These are phyloP conservation scores for Aspergillus costaricaensis DNA, from an alignment of 2,329 filamentous ascomycete genomes.

Conservation along the genomic window DNA sequence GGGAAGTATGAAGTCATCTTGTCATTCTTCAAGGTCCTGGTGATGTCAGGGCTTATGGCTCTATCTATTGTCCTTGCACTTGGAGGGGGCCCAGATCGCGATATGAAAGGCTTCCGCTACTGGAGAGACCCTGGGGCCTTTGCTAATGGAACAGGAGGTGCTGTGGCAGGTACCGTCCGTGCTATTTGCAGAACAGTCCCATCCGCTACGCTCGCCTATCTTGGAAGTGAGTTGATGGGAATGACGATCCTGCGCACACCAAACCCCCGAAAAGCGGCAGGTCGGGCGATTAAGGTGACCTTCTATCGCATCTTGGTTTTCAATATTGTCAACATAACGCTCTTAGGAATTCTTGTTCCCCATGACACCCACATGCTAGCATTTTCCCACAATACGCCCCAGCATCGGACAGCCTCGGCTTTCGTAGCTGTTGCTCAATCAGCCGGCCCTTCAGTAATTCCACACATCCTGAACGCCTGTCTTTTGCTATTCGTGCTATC, in stretches of 20 bases:
- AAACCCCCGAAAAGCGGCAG: constrained; percentile 73
- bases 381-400: constrained; percentile 47
- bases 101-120: constrained; percentile 64
- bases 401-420: constrained; percentile 62
- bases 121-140: constrained; percentile 64
- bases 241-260: constrained; percentile 75
- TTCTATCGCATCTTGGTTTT: constrained; percentile 81
- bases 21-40: constrained; percentile 65
- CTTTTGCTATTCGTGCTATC: constrained; percentile 75
- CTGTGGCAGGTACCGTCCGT: constrained; percentile 54
- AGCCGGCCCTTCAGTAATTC: constrained; percentile 63
- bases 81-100: constrained; percentile 64
- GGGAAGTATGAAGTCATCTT: constrained; percentile 63
- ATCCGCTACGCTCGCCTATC: constrained; percentile 75
- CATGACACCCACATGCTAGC: constrained; percentile 63
- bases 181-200: constrained; percentile 70
- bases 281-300: constrained; percentile 73
- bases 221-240: constrained; percentile 74
- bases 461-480: constrained; percentile 70
- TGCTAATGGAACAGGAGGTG: constrained; percentile 36
- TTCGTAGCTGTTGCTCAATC: constrained; percentile 72
- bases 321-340: constrained; percentile 71
- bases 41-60: constrained; percentile 66
- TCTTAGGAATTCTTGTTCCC: constrained; percentile 75
- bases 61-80: constrained; percentile 64